Percentiles rank a stretch among this genome's conserved stretches.
Evolutionary conservation across 2,329 filamentous ascomycete genomes (phyloP).

Genomic region (Fusarium longipes): DNA sequence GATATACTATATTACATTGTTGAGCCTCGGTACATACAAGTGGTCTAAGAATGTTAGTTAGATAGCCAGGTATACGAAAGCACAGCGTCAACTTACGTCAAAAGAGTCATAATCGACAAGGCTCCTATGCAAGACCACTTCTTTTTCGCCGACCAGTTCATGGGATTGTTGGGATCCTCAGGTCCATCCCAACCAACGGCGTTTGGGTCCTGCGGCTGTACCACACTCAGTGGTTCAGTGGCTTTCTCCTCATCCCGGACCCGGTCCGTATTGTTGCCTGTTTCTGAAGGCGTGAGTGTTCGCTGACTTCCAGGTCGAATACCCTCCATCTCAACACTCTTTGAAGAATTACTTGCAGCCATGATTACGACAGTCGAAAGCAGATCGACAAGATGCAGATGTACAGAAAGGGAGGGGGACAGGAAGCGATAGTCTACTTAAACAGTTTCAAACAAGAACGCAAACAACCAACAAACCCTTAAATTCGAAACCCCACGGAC

Average conservation of each 20-base stretch:
- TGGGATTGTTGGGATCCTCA: constrained; percentile 68
- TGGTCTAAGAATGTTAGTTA: constrained; percentile 36
- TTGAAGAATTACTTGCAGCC: background rate
- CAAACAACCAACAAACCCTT: background rate
- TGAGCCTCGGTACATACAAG: constrained; percentile 26
- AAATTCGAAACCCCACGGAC: constrained; percentile 1
- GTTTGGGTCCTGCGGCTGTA: constrained; percentile 32
- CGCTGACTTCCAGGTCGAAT: constrained; percentile 32
- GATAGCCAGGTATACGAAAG: background rate
- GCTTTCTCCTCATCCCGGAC: constrained; percentile 33
- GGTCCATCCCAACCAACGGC: constrained; percentile 43
- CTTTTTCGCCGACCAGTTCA: constrained; percentile 70
- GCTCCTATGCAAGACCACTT: constrained; percentile 51
- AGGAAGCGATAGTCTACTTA: constrained; percentile 12
- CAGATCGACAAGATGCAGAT: background rate
- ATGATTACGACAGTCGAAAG: background rate
- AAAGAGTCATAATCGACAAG: constrained; percentile 47
- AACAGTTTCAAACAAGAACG: background rate
- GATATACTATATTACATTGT: background rate
- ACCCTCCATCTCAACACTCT: background rate
- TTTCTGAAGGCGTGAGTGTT: constrained; percentile 30
- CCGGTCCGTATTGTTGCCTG: background rate
- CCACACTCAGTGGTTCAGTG: background rate
- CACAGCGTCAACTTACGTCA: constrained; percentile 38
- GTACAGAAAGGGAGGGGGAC: background rate